phyloP scores from a whole-genome alignment of 306 rosid genomes.

The Lathyrus oleraceus region DNA sequence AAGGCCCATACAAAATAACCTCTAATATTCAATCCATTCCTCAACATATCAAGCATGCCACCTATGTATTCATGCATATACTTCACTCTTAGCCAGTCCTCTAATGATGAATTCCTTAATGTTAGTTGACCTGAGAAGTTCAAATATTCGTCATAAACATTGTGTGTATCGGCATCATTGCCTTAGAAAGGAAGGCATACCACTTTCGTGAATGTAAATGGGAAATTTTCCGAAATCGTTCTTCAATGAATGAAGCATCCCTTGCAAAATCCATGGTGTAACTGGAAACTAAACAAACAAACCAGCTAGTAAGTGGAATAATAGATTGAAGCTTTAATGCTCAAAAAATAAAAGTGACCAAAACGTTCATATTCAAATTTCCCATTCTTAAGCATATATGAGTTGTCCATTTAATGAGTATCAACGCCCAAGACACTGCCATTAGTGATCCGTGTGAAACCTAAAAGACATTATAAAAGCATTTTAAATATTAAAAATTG shows the following conservation, averaged over 20 bases:
- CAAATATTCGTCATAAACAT: background rate
- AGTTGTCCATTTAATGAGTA: too few relatives aligned
- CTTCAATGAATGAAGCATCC: slow-evolving; percentile 39
- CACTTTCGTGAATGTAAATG: slow-evolving; percentile 61
- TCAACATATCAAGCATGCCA: slow-evolving; percentile 44
- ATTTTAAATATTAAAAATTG: too few relatives aligned
- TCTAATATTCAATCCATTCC: slow-evolving; percentile 62
- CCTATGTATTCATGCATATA: slow-evolving; percentile 48
- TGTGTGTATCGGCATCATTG: too few relatives aligned
- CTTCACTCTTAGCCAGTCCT: slow-evolving; percentile 56
- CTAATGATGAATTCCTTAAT: slow-evolving; percentile 48
- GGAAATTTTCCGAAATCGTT: slow-evolving; percentile 46
- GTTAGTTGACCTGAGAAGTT: slow-evolving; percentile 51
- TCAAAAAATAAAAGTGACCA: background rate
- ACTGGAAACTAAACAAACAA: slow-evolving; percentile 46
- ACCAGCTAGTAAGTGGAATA: slow-evolving; percentile 15
- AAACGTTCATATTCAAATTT: background rate
- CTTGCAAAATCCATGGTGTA: slow-evolving; percentile 42
- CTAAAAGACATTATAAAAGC: too few relatives aligned
- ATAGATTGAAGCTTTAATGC: too few relatives aligned
- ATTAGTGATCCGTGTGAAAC: too few relatives aligned
- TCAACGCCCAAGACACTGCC: too few relatives aligned
- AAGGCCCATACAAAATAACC: slow-evolving; percentile 78
- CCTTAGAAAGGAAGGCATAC: slow-evolving; percentile 19
- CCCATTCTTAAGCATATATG: too few relatives aligned